Evolutionary conservation across 371 early-diverging fungal species (phyloP).

Genomic region (Haplosporangium sp.): DNA sequence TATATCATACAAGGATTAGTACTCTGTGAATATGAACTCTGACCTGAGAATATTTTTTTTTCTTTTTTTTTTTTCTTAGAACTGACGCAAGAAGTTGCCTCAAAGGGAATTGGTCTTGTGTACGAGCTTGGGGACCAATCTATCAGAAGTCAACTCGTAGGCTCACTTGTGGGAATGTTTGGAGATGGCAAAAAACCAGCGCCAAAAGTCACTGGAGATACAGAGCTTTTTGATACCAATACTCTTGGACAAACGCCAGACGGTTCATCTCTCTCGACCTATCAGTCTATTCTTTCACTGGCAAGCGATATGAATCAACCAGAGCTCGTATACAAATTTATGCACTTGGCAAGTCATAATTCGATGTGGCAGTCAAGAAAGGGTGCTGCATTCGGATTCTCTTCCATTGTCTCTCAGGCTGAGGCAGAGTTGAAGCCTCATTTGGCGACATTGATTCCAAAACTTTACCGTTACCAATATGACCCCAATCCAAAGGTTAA

Average conservation of each 20-base stretch:
- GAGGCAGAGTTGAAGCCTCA: slow-evolving; percentile 84
- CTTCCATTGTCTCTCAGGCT: slow-evolving; percentile 81
- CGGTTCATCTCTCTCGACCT: slow-evolving; percentile 83
- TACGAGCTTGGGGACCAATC: slow-evolving; percentile 86
- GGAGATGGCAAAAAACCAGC: slow-evolving; percentile 69
- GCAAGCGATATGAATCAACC: slow-evolving; percentile 95
- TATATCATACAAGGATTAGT: too few species aligned
- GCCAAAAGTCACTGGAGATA: slow-evolving; percentile 82
- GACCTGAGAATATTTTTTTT: too few species aligned
- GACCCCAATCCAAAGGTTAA: slow-evolving; percentile 91
- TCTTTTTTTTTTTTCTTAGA: slow-evolving; percentile 48
- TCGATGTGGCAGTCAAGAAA: slow-evolving; percentile 92
- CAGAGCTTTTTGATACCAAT: slow-evolving; percentile 79
- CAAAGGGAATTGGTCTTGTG: slow-evolving; percentile 88
- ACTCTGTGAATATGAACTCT: too few species aligned
- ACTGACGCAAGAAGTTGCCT: slow-evolving; percentile 85
- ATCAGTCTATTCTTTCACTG: slow-evolving; percentile 86
- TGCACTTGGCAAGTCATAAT: slow-evolving; percentile 92
- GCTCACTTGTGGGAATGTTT: slow-evolving; percentile 72
- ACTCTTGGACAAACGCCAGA: slow-evolving; percentile 85
- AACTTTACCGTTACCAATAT: slow-evolving; percentile 86
- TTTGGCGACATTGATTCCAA: slow-evolving; percentile 82
- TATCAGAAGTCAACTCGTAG: slow-evolving; percentile 74
- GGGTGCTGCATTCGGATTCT: slow-evolving; percentile 91
- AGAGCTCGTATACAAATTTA: slow-evolving; percentile 94